Conservation (phyloP, 306 rosid species). For the Begonia loranthoides region DNA sequence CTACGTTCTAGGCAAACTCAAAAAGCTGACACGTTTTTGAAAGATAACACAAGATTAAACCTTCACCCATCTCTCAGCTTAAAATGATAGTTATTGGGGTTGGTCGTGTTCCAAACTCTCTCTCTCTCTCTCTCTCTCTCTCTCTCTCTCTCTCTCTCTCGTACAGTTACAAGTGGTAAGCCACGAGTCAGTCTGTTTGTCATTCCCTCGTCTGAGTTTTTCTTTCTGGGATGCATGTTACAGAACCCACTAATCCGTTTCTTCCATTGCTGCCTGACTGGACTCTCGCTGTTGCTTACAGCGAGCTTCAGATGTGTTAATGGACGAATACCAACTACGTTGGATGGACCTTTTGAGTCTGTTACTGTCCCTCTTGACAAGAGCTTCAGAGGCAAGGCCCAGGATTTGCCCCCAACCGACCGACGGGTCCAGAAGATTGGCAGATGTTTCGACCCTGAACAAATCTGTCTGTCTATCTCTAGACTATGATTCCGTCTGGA, state of each 20-base stretch:
- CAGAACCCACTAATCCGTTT: slow-evolving; percentile 15
- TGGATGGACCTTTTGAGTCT: slow-evolving; percentile 80
- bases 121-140: no score
- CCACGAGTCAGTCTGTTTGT: background rate
- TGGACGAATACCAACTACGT: slow-evolving; percentile 38
- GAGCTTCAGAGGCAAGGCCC: slow-evolving; percentile 55
- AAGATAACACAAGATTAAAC: no score
- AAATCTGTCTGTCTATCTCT: slow-evolving; percentile 72
- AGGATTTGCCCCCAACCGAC: slow-evolving; percentile 63
- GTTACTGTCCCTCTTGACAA: slow-evolving; percentile 60
- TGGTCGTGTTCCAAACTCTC: no score
- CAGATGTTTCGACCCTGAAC: slow-evolving; percentile 49
- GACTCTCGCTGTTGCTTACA: slow-evolving; percentile 10
- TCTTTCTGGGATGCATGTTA: no score
- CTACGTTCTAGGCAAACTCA: no score
- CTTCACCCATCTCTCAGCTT: no score
- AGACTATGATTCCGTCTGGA: slow-evolving; percentile 47
- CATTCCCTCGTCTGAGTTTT: background rate
- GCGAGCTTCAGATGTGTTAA: slow-evolving; percentile 13
- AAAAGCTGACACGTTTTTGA: no score
- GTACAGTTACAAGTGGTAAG: no score
- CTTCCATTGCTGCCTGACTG: background rate
- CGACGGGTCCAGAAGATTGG: slow-evolving; percentile 45
- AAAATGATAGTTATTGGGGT: no score
- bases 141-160: no score